Conservation (phyloP, 306 rosid genomes). For the Purshia tridentata region DNA sequence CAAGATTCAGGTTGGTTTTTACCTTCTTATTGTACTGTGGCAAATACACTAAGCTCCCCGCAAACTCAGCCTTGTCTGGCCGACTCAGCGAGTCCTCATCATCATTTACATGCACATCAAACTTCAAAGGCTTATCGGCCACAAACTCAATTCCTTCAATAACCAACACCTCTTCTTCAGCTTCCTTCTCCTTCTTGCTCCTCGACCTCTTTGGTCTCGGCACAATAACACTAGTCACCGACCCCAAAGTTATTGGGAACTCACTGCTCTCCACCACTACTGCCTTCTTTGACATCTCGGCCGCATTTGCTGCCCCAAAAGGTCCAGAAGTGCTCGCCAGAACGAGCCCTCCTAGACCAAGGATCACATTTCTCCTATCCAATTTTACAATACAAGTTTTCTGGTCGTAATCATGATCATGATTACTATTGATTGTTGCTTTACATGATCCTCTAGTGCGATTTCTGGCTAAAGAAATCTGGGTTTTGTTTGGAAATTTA, state of each 20-base stretch:
- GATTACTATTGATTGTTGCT: constrained; percentile 8
- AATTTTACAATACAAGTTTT: background rate
- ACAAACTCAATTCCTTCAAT: constrained; percentile 39
- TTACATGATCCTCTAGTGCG: background rate
- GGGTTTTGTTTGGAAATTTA: background rate
- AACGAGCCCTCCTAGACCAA: constrained; percentile 58
- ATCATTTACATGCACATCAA: constrained; percentile 61
- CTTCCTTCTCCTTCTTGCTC: constrained; percentile 49
- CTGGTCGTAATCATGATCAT: background rate
- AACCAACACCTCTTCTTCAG: constrained; percentile 48
- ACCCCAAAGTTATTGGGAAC: constrained; percentile 3
- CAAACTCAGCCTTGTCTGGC: constrained; percentile 49
- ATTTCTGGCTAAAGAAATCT: background rate
- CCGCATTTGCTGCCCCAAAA: background rate
- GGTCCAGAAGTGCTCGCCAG: constrained; percentile 27
- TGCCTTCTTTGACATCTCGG: background rate
- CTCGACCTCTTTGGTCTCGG: constrained; percentile 38
- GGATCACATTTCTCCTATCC: constrained; percentile 40
- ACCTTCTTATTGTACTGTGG: constrained; percentile 44
- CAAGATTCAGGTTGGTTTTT: constrained; percentile 41
- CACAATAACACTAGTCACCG: constrained; percentile 14
- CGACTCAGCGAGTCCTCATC: constrained; percentile 32
- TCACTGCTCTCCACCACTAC: background rate
- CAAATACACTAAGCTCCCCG: constrained; percentile 68
- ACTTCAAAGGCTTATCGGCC: constrained; percentile 33